Evolutionary conservation across 805 yeast species (phyloP).

Genomic region (Hyphopichia homilentoma): DNA sequence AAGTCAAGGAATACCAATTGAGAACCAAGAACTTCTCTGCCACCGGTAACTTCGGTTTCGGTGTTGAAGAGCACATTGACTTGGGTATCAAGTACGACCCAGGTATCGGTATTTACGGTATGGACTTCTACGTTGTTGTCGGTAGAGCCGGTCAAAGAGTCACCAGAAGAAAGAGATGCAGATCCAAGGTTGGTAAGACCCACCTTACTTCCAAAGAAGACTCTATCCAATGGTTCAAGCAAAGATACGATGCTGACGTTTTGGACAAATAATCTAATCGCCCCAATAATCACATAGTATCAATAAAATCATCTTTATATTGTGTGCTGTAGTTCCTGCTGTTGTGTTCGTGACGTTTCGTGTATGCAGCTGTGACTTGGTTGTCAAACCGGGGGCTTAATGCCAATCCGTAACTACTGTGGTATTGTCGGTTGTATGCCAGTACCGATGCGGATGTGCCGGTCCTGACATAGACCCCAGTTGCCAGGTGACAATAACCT

Average conservation of each 20-base stretch:
- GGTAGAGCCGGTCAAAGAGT: slow-evolving; percentile 99
- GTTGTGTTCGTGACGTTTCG: no score
- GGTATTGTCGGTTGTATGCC: no score
- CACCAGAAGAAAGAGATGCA: slow-evolving; percentile 96
- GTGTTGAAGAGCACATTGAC: slow-evolving; percentile 99
- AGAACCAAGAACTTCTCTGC: slow-evolving; percentile 91
- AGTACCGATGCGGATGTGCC: no score
- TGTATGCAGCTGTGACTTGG: no score
- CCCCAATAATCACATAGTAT: no score
- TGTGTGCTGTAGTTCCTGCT: no score
- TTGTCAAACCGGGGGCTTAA: no score
- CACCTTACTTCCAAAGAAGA: slow-evolving; percentile 93
- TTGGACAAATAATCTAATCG: slow-evolving; percentile 59
- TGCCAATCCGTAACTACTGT: no score
- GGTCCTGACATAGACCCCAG: no score
- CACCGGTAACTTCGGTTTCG: slow-evolving; percentile 99
- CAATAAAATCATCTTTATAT: no score
- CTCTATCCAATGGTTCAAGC: slow-evolving; percentile 98
- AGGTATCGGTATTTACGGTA: slow-evolving; percentile 99
- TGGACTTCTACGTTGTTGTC: slow-evolving; percentile 99
- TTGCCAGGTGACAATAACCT: no score
- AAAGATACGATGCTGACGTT: slow-evolving; percentile 99
- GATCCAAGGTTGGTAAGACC: slow-evolving; percentile 81
- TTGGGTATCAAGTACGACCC: slow-evolving; percentile 99
- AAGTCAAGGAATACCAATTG: slow-evolving; percentile 99